phyloP scores from a whole-genome alignment of 2,329 filamentous ascomycete species.

The Cordyceps cicadae region DNA sequence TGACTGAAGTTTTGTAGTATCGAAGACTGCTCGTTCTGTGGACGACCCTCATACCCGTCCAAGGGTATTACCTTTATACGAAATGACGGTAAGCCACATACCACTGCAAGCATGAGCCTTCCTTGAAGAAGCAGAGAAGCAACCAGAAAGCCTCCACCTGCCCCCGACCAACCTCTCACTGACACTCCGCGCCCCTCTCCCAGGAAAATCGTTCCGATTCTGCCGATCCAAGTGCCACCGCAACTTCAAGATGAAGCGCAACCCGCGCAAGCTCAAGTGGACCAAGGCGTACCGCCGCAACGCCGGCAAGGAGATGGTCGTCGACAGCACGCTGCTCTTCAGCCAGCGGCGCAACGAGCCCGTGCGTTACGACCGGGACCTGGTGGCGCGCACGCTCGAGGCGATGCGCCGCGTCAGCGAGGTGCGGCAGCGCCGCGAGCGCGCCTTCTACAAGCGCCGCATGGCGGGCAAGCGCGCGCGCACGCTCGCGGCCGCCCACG shows the following conservation, averaged over 20 bases:
- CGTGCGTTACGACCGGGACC: conserved; percentile 89
- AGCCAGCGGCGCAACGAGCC: conserved; percentile 89
- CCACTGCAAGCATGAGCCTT: not conserved
- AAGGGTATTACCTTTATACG: conserved; percentile 48
- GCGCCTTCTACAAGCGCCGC: conserved; percentile 87
- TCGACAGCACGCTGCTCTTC: conserved; percentile 90
- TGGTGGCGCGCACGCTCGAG: conserved; percentile 76
- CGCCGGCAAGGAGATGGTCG: conserved; percentile 79
- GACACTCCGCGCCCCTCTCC: not conserved
- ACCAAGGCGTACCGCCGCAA: conserved; percentile 82
- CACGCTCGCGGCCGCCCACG: conserved; percentile 70
- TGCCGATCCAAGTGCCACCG: conserved; percentile 53
- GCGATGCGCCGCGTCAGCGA: conserved; percentile 88
- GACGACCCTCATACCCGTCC: conserved; percentile 43
- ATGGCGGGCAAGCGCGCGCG: conserved; percentile 85
- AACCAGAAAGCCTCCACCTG: not conserved
- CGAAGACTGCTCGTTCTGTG: conserved; percentile 39
- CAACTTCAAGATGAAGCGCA: conserved; percentile 96
- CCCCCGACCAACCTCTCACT: not conserved
- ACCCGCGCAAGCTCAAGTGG: conserved; percentile 94
- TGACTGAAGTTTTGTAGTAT: conserved; percentile 23
- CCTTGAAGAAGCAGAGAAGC: no score
- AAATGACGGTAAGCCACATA: conserved; percentile 33
- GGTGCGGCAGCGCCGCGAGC: conserved; percentile 74
- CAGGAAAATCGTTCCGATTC: conserved; percentile 47